Evolutionary conservation across 805 yeast genomes (phyloP).

Genomic region (Hanseniaspora hatyaiensis): DNA sequence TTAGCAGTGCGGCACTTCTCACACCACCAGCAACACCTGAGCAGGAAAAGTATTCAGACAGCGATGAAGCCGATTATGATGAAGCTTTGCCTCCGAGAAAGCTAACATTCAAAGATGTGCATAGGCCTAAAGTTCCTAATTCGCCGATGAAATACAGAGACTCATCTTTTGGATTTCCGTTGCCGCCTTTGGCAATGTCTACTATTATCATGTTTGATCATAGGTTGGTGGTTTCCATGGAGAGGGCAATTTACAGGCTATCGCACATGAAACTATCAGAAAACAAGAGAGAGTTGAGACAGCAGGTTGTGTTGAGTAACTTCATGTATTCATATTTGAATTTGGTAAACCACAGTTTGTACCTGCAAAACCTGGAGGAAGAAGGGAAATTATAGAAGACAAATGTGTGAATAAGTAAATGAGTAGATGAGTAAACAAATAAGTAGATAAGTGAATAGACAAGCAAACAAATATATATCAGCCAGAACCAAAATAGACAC

Average conservation of each 20-base stretch:
- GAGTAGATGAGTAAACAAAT: no score
- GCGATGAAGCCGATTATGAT: not conserved
- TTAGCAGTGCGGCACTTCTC: not conserved
- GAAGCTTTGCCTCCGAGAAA: constrained; percentile 26
- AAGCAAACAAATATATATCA: no score
- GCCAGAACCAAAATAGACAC: no score
- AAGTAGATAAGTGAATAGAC: no score
- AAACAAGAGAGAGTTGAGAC: constrained; percentile 79
- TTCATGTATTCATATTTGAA: constrained; percentile 97
- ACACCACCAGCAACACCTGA: not conserved
- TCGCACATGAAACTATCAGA: constrained; percentile 90
- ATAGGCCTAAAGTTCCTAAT: constrained; percentile 36
- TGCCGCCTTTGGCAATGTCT: constrained; percentile 68
- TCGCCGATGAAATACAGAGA: constrained; percentile 54
- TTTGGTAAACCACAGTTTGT: constrained; percentile 81
- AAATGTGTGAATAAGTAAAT: no score
- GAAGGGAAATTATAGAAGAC: no score
- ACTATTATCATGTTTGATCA: constrained; percentile 72
- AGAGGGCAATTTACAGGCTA: constrained; percentile 84
- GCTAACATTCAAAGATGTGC: constrained; percentile 29
- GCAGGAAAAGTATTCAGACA: not conserved
- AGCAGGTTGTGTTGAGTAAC: constrained; percentile 84
- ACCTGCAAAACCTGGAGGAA: constrained; percentile 51
- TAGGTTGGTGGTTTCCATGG: constrained; percentile 88
- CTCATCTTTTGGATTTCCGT: constrained; percentile 78